Conservation (phyloP, 495 filamentous ascomycete genomes). For the Peziza echinospora region DNA sequence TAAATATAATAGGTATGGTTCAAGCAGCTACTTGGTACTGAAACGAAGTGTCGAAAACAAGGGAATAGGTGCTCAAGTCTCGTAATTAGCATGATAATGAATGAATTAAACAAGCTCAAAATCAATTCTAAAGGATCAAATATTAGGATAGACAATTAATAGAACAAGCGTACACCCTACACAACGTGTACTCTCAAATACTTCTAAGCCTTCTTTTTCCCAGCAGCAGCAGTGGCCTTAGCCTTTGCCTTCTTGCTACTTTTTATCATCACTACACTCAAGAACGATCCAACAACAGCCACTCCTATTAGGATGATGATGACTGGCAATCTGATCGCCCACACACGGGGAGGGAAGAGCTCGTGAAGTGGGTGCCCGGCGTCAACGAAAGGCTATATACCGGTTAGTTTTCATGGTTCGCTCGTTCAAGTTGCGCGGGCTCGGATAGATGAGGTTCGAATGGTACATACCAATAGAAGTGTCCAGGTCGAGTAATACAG, state of each 20-base stretch:
- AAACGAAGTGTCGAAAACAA: too few relatives aligned
- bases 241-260: constrained; percentile 93
- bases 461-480: constrained; percentile 89
- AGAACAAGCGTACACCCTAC: too few relatives aligned
- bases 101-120: too few relatives aligned
- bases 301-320: constrained; percentile 81
- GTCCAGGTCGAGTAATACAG: constrained; percentile 99
- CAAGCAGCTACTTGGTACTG: too few relatives aligned
- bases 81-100: too few relatives aligned
- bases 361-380: constrained; percentile 77
- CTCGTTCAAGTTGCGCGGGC: neutral
- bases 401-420: neutral
- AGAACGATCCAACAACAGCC: constrained; percentile 87
- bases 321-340: constrained; percentile 96
- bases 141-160: too few relatives aligned
- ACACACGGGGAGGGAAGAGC: constrained; percentile 91
- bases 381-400: constrained; percentile 78
- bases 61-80: too few relatives aligned
- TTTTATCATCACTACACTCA: constrained; percentile 94
- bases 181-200: too few relatives aligned
- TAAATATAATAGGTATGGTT: too few relatives aligned
- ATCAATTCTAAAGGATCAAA: too few relatives aligned
- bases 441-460: constrained; percentile 2
- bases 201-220: neutral
- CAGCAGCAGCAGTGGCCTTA: constrained; percentile 30